These are phyloP conservation scores for Penicillium samsonianum DNA, from an alignment of 495 filamentous ascomycete species.

Conservation along the genomic window DNA sequence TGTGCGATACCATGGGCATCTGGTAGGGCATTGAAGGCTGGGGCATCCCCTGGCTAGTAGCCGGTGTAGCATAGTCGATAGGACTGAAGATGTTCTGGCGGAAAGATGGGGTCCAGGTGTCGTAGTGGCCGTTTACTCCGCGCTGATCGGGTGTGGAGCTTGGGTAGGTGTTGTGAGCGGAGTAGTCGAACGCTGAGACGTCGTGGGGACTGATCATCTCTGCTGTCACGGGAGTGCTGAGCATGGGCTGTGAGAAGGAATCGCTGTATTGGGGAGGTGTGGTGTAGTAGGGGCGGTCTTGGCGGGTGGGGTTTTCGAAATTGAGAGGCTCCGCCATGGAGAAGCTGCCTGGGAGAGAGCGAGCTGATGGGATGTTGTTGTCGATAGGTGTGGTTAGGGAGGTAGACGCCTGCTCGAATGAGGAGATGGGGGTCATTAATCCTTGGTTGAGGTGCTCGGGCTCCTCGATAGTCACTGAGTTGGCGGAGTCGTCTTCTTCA, in stretches of 20 bases:
- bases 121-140: conserved; percentile 28
- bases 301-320: conserved; percentile 34
- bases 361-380: conserved; percentile 16
- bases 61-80: conserved; percentile 34
- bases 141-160: conserved; percentile 31
- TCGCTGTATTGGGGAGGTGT: conserved; percentile 38
- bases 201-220: conserved; percentile 39
- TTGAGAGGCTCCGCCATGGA: conserved; percentile 35
- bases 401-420: conserved; percentile 31
- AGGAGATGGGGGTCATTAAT: conserved; percentile 36
- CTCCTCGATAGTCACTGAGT: conserved; percentile 20
- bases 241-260: conserved; percentile 36
- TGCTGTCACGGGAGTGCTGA: conserved; percentile 35
- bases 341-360: conserved; percentile 30
- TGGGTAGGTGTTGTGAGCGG: conserved; percentile 31
- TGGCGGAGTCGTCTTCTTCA: conserved; percentile 36
- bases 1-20: conserved; percentile 35
- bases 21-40: conserved; percentile 35
- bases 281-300: conserved; percentile 36
- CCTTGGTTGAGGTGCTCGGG: conserved; percentile 34
- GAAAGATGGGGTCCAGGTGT: conserved; percentile 43
- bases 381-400: conserved; percentile 37
- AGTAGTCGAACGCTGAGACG: conserved; percentile 37
- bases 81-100: conserved; percentile 44
- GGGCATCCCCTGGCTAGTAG: conserved; percentile 28